phyloP scores from a whole-genome alignment of 164 flowering plant species.

The Protea cynaroides region DNA sequence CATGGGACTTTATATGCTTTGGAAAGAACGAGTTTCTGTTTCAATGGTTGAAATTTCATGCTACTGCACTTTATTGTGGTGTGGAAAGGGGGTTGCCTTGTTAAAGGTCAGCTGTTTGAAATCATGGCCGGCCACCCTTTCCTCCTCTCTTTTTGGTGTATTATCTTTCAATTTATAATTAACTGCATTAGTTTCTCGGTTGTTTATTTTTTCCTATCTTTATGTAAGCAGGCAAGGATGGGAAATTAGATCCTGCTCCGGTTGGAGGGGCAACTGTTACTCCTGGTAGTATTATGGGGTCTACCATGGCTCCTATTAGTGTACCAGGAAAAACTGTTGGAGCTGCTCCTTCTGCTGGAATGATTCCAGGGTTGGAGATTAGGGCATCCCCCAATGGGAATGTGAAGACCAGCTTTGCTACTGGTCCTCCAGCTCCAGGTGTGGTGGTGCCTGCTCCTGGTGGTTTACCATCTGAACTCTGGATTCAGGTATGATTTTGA shows the following conservation, averaged over 20 bases:
- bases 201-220: not conserved
- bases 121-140: not conserved
- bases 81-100: not conserved
- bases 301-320: not conserved
- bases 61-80: no score
- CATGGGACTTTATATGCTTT: no score
- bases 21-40: no score
- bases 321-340: conserved; percentile 19
- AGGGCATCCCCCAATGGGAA: conserved; percentile 22
- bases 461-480: conserved; percentile 23
- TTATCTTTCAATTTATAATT: no score
- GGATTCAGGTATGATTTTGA: conserved; percentile 42
- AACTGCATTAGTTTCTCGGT: not conserved
- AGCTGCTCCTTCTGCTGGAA: conserved; percentile 22
- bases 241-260: conserved; percentile 21
- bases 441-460: conserved; percentile 18
- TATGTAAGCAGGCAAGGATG: conserved; percentile 31
- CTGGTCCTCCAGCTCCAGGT: conserved; percentile 16
- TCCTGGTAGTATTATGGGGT: conserved; percentile 18
- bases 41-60: no score
- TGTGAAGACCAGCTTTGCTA: conserved; percentile 20
- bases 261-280: conserved; percentile 26
- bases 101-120: no score
- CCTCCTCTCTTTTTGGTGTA: not conserved
- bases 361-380: conserved; percentile 39